Evolutionary conservation across 2,329 filamentous ascomycete genomes (phyloP).

Genomic region (Monosporascus ibericus): DNA sequence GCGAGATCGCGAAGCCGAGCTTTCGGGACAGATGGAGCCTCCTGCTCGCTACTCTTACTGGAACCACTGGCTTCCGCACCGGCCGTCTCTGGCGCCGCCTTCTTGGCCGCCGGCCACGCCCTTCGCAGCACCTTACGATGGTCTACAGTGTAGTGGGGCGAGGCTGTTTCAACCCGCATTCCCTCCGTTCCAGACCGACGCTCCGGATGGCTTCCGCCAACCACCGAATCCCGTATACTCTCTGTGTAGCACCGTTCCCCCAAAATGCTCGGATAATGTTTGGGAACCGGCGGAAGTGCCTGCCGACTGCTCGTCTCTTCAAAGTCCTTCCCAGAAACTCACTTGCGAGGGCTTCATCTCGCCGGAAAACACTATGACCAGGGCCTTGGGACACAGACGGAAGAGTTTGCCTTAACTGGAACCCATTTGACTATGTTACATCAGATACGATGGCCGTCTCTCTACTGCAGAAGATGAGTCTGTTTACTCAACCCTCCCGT

Average conservation of each 20-base stretch:
- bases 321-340: background rate
- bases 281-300: background rate
- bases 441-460: too few relatives aligned
- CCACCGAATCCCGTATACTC: background rate
- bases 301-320: background rate
- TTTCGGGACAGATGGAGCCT: background rate
- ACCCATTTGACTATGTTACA: background rate
- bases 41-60: constrained; percentile 1
- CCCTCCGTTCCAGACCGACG: background rate
- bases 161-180: background rate
- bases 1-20: constrained; percentile 13
- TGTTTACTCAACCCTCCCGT: too few relatives aligned
- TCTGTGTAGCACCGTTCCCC: too few relatives aligned
- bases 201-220: background rate
- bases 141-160: background rate
- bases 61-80: background rate
- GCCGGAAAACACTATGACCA: background rate
- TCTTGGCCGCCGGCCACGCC: background rate
- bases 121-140: background rate
- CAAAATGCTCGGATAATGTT: too few relatives aligned
- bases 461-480: too few relatives aligned
- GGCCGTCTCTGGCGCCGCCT: background rate
- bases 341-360: background rate
- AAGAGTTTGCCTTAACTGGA: background rate
- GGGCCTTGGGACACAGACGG: background rate